Conservation (phyloP, 768 basidiomycete genomes). For the Hygrophoropsis aurantiaca region DNA sequence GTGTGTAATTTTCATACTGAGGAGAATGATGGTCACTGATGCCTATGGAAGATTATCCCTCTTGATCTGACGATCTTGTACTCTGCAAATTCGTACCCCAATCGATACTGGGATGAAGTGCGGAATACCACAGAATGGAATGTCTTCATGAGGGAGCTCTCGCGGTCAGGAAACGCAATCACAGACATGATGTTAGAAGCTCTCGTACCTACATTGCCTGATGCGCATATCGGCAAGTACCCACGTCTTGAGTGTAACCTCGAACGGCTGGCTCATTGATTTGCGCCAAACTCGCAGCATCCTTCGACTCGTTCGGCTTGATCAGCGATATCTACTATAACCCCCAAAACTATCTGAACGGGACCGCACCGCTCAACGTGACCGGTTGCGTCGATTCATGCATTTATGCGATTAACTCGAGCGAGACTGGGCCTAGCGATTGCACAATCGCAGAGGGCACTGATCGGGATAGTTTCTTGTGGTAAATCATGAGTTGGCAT, state of each 20-base stretch:
- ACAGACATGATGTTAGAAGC: slow-evolving; percentile 46
- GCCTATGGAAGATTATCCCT: slow-evolving; percentile 50
- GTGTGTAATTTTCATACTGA: slow-evolving; percentile 30
- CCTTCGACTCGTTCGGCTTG: slow-evolving; percentile 56
- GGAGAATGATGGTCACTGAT: background rate
- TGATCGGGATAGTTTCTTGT: slow-evolving; percentile 53
- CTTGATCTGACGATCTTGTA: slow-evolving; percentile 45
- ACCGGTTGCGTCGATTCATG: slow-evolving; percentile 49
- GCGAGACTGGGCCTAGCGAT: slow-evolving; percentile 24
- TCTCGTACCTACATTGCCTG: slow-evolving; percentile 42
- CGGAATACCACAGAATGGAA: slow-evolving; percentile 55
- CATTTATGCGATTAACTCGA: slow-evolving; percentile 25
- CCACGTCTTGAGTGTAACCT: background rate
- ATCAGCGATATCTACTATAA: slow-evolving; percentile 53
- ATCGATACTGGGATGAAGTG: slow-evolving; percentile 43
- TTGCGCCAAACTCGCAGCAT: slow-evolving; percentile 28
- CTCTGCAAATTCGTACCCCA: slow-evolving; percentile 42
- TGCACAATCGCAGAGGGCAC: slow-evolving; percentile 32
- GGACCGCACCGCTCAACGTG: slow-evolving; percentile 56
- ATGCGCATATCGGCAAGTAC: slow-evolving; percentile 51
- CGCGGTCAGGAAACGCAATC: slow-evolving; percentile 47
- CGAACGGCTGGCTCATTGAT: background rate
- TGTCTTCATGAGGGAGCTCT: slow-evolving; percentile 48
- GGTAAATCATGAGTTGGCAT: slow-evolving; percentile 31
- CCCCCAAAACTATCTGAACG: slow-evolving; percentile 53